Evolutionary conservation across 2,329 filamentous ascomycete genomes (phyloP).

Genomic region (Emmonsia crescens): DNA sequence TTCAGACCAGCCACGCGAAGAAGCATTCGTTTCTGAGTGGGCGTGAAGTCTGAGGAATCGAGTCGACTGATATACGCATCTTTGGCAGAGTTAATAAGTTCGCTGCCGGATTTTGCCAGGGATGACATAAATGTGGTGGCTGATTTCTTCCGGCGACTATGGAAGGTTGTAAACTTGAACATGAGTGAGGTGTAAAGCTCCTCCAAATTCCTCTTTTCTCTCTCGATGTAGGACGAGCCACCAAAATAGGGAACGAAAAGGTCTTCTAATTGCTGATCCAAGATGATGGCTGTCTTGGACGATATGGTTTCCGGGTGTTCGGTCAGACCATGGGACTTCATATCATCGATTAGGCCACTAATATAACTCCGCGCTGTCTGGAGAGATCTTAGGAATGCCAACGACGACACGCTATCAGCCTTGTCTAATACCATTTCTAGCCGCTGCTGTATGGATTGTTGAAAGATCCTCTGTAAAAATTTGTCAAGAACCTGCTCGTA

Average conservation of each 20-base stretch:
- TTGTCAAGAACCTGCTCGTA: conserved; percentile 88
- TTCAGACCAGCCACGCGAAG: conserved; percentile 74
- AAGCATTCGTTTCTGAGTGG: conserved; percentile 83
- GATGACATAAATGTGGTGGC: conserved; percentile 89
- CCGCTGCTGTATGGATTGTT: conserved; percentile 93
- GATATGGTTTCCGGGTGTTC: conserved; percentile 90
- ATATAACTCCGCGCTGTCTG: conserved; percentile 90
- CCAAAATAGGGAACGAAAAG: conserved; percentile 57
- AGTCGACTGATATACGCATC: conserved; percentile 85
- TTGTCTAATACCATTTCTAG: conserved; percentile 94
- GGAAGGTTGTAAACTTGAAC: conserved; percentile 95
- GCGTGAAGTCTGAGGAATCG: conserved; percentile 76
- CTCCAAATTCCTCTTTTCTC: conserved; percentile 57
- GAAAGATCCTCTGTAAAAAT: conserved; percentile 91
- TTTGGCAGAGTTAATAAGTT: conserved; percentile 75
- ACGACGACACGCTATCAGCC: conserved; percentile 77
- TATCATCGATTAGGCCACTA: conserved; percentile 73
- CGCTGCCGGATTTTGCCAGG: conserved; percentile 77
- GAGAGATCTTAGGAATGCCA: conserved; percentile 81
- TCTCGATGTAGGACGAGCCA: conserved; percentile 54
- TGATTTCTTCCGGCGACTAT: conserved; percentile 66
- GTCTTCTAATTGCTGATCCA: conserved; percentile 59
- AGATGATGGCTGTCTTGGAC: conserved; percentile 61
- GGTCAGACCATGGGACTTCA: conserved; percentile 88
- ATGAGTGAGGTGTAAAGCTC: conserved; percentile 82